These are phyloP conservation scores for Coemansia reversa DNA, from an alignment of 192 early-diverging fungal genomes.

Conservation along the genomic window DNA sequence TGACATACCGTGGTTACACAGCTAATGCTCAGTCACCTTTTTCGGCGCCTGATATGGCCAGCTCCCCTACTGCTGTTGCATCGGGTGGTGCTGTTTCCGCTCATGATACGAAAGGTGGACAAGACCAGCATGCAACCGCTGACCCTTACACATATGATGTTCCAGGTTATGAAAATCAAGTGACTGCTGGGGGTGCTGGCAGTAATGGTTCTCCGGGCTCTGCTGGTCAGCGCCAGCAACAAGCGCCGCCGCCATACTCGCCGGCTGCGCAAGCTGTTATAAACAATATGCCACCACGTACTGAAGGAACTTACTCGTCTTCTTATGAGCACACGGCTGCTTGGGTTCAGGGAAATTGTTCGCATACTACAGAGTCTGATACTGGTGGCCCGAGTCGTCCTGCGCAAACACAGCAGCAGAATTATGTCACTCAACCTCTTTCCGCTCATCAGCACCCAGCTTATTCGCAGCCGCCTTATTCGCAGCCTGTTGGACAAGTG, in stretches of 20 bases:
- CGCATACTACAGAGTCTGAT: conserved; percentile 41
- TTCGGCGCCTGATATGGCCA: not conserved
- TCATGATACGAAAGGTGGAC: conserved; percentile 1
- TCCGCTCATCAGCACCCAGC: not conserved
- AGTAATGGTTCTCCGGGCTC: not conserved
- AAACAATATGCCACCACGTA: conserved; percentile 22
- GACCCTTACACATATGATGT: conserved; percentile 45
- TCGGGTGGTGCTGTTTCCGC: not conserved
- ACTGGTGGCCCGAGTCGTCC: conserved; percentile 18
- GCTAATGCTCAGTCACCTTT: conserved; percentile 1
- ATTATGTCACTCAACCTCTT: not conserved
- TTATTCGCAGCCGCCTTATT: conserved; percentile 19
- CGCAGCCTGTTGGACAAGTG: conserved; percentile 14
- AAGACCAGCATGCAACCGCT: conserved; percentile 2
- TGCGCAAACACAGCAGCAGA: conserved; percentile 13
- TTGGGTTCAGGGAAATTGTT: conserved; percentile 42
- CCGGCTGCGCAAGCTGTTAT: conserved; percentile 6
- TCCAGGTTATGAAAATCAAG: conserved; percentile 27
- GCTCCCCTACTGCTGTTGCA: conserved; percentile 2
- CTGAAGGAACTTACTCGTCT: conserved; percentile 52
- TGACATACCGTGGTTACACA: conserved; percentile 36
- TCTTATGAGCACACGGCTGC: conserved; percentile 52
- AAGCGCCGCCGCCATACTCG: conserved; percentile 45
- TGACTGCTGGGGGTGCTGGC: not conserved
- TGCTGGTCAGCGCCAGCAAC: not conserved